A percentile compares a stretch with the other conserved stretches of the same genome.
phyloP scores from a whole-genome alignment of 768 basidiomycete species.

The Mycena chlorophos region DNA sequence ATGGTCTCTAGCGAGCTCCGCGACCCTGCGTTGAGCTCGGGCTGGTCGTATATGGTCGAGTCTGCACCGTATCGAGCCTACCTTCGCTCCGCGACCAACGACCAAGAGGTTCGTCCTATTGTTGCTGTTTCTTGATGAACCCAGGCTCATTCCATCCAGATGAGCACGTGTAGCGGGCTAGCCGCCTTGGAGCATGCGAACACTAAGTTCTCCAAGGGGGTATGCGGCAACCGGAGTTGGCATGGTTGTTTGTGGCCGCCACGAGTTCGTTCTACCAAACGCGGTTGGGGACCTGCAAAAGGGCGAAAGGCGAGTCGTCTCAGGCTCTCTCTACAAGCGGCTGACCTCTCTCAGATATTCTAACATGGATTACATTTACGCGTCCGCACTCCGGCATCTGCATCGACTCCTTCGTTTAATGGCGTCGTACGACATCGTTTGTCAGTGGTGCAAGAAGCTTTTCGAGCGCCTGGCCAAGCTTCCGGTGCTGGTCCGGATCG shows the following conservation, averaged over 20 bases:
- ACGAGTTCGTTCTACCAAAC: background rate
- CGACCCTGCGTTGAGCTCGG: slow-evolving; percentile 12
- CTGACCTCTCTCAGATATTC: background rate
- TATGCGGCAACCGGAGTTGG: background rate
- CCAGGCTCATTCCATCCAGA: background rate
- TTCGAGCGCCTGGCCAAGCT: too few relatives aligned
- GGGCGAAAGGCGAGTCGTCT: background rate
- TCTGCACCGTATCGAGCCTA: slow-evolving; percentile 5
- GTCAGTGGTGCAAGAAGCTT: too few relatives aligned
- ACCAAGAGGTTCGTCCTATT: slow-evolving; percentile 7
- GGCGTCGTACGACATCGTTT: background rate
- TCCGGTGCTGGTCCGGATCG: too few relatives aligned
- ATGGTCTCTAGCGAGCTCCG: background rate
- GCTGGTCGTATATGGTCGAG: slow-evolving; percentile 12
- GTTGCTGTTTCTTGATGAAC: background rate
- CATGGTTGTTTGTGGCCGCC: background rate
- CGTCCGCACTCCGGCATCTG: background rate
- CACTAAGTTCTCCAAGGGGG: too few relatives aligned
- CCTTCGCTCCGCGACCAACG: slow-evolving; percentile 8
- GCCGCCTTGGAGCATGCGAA: too few relatives aligned
- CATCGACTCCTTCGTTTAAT: background rate
- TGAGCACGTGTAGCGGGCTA: too few relatives aligned
- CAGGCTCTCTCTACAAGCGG: background rate
- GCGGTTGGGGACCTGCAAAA: too few relatives aligned
- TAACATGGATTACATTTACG: background rate